Evolutionary conservation across 148 eudicot species (phyloP).

Genomic region (Chenopodium quinoa): DNA sequence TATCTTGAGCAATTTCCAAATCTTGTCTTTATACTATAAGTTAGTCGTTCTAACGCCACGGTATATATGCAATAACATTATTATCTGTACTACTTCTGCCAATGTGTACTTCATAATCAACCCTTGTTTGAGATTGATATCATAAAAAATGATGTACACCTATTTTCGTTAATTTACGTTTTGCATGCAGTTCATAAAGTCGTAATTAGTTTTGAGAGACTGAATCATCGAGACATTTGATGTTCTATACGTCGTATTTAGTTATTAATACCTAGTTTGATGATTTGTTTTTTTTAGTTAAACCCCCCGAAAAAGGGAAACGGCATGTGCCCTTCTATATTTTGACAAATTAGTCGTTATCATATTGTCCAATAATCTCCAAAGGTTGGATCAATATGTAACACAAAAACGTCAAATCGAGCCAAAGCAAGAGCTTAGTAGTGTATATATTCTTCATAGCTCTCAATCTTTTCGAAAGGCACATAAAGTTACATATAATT

Average conservation of each 20-base stretch:
- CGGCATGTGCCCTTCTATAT: not conserved
- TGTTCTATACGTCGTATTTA: too few relatives aligned
- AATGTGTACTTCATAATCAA: not conserved
- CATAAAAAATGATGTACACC: not conserved
- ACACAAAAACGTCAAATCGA: constrained; percentile 16
- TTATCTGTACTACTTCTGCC: not conserved
- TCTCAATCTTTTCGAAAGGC: constrained; percentile 8
- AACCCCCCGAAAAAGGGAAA: too few relatives aligned
- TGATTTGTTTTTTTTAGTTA: too few relatives aligned
- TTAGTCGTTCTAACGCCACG: not conserved
- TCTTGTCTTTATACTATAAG: not conserved
- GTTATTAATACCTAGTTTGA: too few relatives aligned
- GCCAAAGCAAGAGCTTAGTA: constrained; percentile 16
- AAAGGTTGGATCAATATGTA: not conserved
- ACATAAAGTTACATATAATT: not conserved
- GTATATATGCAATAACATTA: not conserved
- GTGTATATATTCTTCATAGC: constrained; percentile 13
- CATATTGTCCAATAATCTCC: not conserved
- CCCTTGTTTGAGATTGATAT: not conserved
- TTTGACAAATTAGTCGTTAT: constrained; percentile 18
- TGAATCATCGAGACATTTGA: too few relatives aligned
- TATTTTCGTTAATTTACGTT: too few relatives aligned
- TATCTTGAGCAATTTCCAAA: too few relatives aligned
- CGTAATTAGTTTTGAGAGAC: too few relatives aligned
- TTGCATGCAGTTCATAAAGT: too few relatives aligned